Evolutionary conservation across 1,139 yeast species (phyloP).

Genomic region (Blastobotrys ciferrii): DNA sequence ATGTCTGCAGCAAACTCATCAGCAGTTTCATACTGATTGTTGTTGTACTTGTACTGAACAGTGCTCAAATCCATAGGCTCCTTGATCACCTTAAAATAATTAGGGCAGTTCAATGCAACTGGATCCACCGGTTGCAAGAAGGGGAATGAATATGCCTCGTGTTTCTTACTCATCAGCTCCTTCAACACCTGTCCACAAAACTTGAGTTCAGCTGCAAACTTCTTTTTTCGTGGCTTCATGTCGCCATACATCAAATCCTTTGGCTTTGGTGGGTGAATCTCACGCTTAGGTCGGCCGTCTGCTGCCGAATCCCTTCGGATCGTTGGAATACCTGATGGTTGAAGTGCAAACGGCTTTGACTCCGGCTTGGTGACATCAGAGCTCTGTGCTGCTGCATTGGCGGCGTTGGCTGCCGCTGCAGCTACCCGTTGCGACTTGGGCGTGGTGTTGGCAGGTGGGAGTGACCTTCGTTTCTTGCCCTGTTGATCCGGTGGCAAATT

Average conservation of each 20-base stretch:
- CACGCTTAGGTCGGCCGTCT: conserved; percentile 84
- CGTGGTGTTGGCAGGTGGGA: conserved; percentile 29
- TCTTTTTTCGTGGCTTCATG: conserved; percentile 75
- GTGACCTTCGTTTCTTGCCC: conserved; percentile 29
- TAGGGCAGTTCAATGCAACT: conserved; percentile 87
- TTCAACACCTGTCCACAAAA: conserved; percentile 80
- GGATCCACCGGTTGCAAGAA: conserved; percentile 94
- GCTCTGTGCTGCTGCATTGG: conserved; percentile 19
- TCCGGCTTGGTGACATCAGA: conserved; percentile 15
- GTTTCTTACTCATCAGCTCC: conserved; percentile 80
- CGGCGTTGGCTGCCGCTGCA: conserved; percentile 26
- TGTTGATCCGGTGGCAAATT: conserved; percentile 47
- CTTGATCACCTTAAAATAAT: conserved; percentile 78
- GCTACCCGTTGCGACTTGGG: conserved; percentile 32
- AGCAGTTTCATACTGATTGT: conserved; percentile 84
- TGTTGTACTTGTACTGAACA: conserved; percentile 71
- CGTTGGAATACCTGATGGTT: conserved; percentile 50
- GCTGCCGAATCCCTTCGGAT: conserved; percentile 64
- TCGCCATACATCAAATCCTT: conserved; percentile 86
- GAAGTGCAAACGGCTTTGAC: conserved; percentile 22
- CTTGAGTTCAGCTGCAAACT: conserved; percentile 83
- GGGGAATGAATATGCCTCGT: conserved; percentile 82
- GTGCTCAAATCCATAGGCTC: conserved; percentile 96
- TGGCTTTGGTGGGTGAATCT: conserved; percentile 94
- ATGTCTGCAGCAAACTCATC: conserved; percentile 85